phyloP scores from a whole-genome alignment of 805 yeast species.

The Metschnikowia shivogae region DNA sequence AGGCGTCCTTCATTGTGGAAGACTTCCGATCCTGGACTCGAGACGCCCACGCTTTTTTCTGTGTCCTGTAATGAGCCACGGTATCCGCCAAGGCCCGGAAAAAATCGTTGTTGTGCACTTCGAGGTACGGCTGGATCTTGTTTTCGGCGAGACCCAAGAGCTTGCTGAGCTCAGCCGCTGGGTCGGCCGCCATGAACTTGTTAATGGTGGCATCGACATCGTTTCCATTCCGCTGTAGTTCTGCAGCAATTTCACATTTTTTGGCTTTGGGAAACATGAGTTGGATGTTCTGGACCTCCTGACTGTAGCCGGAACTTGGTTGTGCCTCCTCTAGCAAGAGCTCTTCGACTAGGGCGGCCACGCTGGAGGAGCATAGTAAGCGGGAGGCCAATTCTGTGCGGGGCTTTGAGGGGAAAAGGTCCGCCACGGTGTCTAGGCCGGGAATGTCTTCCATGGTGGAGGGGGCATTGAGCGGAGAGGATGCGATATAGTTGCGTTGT shows the following conservation, averaged over 20 bases:
- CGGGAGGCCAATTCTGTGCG: constrained; percentile 26
- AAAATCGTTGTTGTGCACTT: constrained; percentile 24
- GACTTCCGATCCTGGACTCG: constrained; percentile 9
- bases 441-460: constrained; percentile 6
- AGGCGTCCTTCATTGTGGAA: constrained; percentile 5
- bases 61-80: constrained; percentile 17
- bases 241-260: constrained; percentile 23
- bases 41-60: constrained; percentile 8
- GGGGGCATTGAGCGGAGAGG: background rate
- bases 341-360: constrained; percentile 24
- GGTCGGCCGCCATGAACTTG: constrained; percentile 9
- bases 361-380: constrained; percentile 20
- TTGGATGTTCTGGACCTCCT: constrained; percentile 22
- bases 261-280: constrained; percentile 47
- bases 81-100: constrained; percentile 35
- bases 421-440: constrained; percentile 22
- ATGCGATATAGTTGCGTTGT: too few species aligned
- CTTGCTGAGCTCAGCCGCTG: constrained; percentile 3
- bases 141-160: constrained; percentile 4
- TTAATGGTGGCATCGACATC: constrained; percentile 28
- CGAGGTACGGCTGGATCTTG: constrained; percentile 16
- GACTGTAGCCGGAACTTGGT: constrained; percentile 6
- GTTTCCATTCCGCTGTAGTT: constrained; percentile 26
- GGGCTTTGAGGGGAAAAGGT: constrained; percentile 25
- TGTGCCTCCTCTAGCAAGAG: constrained; percentile 16